These are phyloP conservation scores for Haplosporangium sp. DNA, from an alignment of 371 early-diverging fungal species.

Conservation along the genomic window DNA sequence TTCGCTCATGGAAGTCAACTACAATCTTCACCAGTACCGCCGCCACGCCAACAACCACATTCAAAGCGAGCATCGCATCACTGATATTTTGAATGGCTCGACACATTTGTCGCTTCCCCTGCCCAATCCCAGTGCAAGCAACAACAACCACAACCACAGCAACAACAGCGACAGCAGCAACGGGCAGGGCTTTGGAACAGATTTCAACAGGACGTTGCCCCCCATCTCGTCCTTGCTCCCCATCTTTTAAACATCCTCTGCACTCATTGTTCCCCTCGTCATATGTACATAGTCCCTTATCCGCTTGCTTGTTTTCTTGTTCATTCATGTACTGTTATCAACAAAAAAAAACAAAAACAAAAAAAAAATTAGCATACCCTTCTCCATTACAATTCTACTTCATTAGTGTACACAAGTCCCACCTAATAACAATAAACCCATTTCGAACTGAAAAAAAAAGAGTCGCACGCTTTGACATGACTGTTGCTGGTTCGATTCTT, in stretches of 20 bases:
- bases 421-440: too few species aligned
- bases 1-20: conserved; percentile 48
- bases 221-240: conserved; percentile 55
- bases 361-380: too few species aligned
- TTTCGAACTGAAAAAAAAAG: too few species aligned
- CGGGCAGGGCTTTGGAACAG: conserved; percentile 39
- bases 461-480: too few species aligned
- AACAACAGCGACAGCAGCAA: conserved; percentile 6
- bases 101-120: conserved; percentile 60
- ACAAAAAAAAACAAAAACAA: too few species aligned
- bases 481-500: too few species aligned
- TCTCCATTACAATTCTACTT: too few species aligned
- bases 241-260: conserved; percentile 19
- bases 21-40: conserved; percentile 48
- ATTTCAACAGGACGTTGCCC: conserved; percentile 47
- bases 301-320: too few species aligned
- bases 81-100: conserved; percentile 54
- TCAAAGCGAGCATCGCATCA: conserved; percentile 40
- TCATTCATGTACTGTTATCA: too few species aligned
- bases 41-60: conserved; percentile 24
- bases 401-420: too few species aligned
- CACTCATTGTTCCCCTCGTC: too few species aligned
- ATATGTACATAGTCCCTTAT: too few species aligned
- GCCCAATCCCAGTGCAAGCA: conserved; percentile 41
- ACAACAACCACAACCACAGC: neutral